Base-by-base conservation (phyloP, 257 asterid species). In the Forsythia suspensa region DNA sequence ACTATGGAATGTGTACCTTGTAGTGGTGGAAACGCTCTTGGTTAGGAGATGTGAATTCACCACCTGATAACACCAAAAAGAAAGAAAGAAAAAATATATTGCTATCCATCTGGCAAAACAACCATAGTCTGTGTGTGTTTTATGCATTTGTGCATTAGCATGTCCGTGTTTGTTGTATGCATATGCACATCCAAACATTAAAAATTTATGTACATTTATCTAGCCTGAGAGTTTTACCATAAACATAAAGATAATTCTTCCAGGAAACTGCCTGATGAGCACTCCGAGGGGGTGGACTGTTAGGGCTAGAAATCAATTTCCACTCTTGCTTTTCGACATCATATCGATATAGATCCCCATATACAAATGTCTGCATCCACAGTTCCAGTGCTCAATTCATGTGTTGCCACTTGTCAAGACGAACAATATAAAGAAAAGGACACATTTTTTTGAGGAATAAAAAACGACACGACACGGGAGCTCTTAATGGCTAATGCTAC, bases 21-120 rank as follows among this genome's bases (percentile, higher is more conserved):
- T 96, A 96, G 82, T 96, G 99, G 86, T 96, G 99, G 88, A 96
- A 96, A 29, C 98, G 92, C 93, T 96, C 99, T 90, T 96, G 99
- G 85, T 94, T 96, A 34, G 99, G 99, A 80, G 99, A 96, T 38
- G 98, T 96, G 84, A 96, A 96, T 84, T 96, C 99, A 75, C 99
- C 99, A 87, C 99, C 99, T 95, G 78, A 77, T 73, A 59, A 77
- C 80, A 82, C 44, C 59, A 80, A 69, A 66, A 69, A 75, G 63
- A 80, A 77, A 41, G 70, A 70, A 66, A 73, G 72, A 80, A 77
- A 40, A 71, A 63, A 48, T 41, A 39, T 41, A 76, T 11, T 34
- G 8, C 36, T 71, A 76, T 24, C 51, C 42, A 63, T 48, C 70
- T 15, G 46, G 82, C 38, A 81, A 24, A 70, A 43, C 74, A 77